Percentiles rank a stretch among this genome's conserved stretches.
These are phyloP conservation scores for Pseudogymnoascus sp. DNA, from an alignment of 2,329 filamentous ascomycete genomes.

Conservation along the genomic window DNA sequence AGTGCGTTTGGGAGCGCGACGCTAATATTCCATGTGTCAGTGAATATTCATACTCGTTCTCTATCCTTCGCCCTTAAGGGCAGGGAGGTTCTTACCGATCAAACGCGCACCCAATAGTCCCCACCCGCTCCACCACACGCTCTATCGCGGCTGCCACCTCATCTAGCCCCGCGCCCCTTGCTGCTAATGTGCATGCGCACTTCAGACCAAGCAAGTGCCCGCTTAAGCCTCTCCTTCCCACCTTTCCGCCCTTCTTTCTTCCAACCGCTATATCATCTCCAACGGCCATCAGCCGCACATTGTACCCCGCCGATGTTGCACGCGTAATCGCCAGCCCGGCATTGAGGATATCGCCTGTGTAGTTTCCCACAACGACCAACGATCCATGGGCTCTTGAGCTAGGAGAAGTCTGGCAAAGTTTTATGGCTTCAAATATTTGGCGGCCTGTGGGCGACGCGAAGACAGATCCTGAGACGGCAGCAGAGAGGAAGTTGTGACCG, in stretches of 20 bases:
- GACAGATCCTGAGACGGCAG: conserved; percentile 5
- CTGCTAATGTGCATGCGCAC: conserved; percentile 1
- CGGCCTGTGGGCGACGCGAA: conserved; percentile 9
- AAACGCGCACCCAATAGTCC: conserved; percentile 11
- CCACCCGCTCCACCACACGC: not conserved
- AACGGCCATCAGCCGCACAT: not conserved
- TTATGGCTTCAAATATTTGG: conserved; percentile 8
- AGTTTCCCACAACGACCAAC: conserved; percentile 6
- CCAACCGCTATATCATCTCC: conserved; percentile 10
- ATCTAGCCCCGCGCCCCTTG: not conserved
- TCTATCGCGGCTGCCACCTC: not conserved
- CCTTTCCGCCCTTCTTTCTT: conserved; percentile 10
- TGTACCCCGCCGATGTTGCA: conserved; percentile 6
- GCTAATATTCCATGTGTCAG: conserved; percentile 9
- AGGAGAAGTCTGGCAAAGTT: conserved; percentile 6
- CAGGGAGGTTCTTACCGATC: conserved; percentile 1
- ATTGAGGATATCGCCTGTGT: conserved; percentile 11
- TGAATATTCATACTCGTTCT: not conserved
- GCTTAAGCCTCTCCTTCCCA: conserved; percentile 10
- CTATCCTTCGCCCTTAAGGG: not conserved
- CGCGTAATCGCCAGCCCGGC: conserved; percentile 10
- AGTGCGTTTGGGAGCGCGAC: conserved; percentile 22
- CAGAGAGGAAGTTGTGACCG: conserved; percentile 1
- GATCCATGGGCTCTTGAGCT: not conserved
- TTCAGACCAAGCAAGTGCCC: conserved; percentile 10